Evolutionary conservation across 371 early-diverging fungal species (phyloP), one percentile per base, ranked within the genome.

Genomic region (Mortierella sp.): DNA sequence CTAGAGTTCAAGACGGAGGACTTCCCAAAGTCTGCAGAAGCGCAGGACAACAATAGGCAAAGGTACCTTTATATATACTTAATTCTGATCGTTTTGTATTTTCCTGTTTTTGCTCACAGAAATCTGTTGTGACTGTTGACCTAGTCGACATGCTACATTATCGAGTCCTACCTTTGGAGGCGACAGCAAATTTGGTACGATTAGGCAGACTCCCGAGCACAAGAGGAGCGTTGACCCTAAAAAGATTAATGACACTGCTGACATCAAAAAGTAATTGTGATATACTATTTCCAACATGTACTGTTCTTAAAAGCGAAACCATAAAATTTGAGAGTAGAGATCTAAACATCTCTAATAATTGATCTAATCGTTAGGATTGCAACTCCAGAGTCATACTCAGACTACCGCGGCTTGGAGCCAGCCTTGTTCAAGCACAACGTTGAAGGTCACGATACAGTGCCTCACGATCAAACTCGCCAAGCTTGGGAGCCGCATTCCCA

Each of bases 191-290:
- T 49, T 49, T 49, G 49, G n/a, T 49, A 20, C 49, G 18, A 6
- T 16, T 20, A 49, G 18, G 3, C 49, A 49, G 5, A 20, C 49
- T 16, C 16, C 1, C 20, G 49, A 49, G n/a, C 49, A 49, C n/a
- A 49, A 49, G 20, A 49, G 49, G 49, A 49, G 49, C n/a, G 49
- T 49, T 49, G 49, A 49, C 16, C 49, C 49, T 49, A 49, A 49
- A 49, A 49, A 49, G 49, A 49, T 49, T 20, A 49, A 49, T 49
- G 49, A 49, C n/a, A 49, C 49, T 16, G 16, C 49, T 20, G n/a
- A 49, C 3, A 16, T 49, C n/a, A 49, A 49, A 49, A 49, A 20
- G 49, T 49, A 49, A 49, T 49, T 20, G 16, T 16, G 49, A 49
- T 49, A 20, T 20, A 16, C n/a, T 20, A 20, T 4, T 30, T 30